Evolutionary conservation across 2,329 filamentous ascomycete species (phyloP), one percentile per base, ranked within the genome.

Genomic region (Taxawa tesnikishii): DNA sequence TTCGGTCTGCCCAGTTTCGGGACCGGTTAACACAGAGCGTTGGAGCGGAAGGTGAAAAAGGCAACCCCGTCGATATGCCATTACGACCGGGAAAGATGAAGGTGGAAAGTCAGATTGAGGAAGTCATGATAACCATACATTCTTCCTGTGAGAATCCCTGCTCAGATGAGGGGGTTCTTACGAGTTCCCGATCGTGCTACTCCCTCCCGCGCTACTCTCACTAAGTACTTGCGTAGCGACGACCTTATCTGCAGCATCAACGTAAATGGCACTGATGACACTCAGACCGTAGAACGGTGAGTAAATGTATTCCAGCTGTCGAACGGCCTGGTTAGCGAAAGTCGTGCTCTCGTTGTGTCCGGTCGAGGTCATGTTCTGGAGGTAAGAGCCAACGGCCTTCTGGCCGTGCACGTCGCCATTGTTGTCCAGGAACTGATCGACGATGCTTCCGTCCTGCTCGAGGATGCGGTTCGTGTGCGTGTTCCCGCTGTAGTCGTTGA

Each of bases 371-470:
- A 77, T 75, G 49, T 75, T 74, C 34, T 56, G 56, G 43, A 62
- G 44, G 47, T 63, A 76, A 42, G 71, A 68, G 31, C 72, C 73
- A 7, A 75, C 67, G 34, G 75, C 73, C 13, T 54, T 56, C 38
- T 59, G 65, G 1, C 70, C 51, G 3, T 36, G 37, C 2, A 59
- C 45, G 17, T 53, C 52, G 3, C 58, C 62, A 1, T 59, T 66
- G 2, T 51, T 55, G 15, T 64, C 65, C 1, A 59, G 59, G 0
- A 73, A 67, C 43, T 74, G 65, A 43, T 75, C 70, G 2, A 76
- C 67, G 39, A 76, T 75, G 41, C 75, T 73, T 21, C 72, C 72
- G 3, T 75, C 57, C 43, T 75, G 75, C 46, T 75, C 71, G 38
- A 76, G 37, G 10, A 48, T 32, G 10, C 40, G 40, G 48, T 75